Evolutionary conservation across 1,139 yeast species (phyloP).

Genomic region (Taphrina pruni): DNA sequence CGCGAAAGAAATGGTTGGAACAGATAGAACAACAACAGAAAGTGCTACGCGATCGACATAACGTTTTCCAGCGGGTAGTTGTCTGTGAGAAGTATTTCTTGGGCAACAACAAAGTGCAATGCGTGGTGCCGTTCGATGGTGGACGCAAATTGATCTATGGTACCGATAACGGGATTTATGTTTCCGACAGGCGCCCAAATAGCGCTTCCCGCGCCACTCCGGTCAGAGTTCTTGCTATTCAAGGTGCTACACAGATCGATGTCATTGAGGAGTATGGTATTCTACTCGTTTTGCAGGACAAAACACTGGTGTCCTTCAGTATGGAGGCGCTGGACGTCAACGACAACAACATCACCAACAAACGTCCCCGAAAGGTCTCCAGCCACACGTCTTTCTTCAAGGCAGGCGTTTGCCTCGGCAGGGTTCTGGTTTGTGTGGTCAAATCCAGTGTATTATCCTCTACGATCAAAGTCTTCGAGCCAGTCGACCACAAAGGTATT

Average conservation of each 20-base stretch:
- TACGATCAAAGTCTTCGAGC: conserved; percentile 84
- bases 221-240: conserved; percentile 77
- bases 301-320: conserved; percentile 81
- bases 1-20: conserved; percentile 80
- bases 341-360: conserved; percentile 60
- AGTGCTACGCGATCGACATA: conserved; percentile 71
- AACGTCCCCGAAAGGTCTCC: conserved; percentile 77
- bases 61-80: conserved; percentile 78
- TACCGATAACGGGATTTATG: conserved; percentile 88
- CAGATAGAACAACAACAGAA: conserved; percentile 80
- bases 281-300: conserved; percentile 79
- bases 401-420: conserved; percentile 90
- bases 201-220: conserved; percentile 65
- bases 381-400: conserved; percentile 87
- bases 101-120: conserved; percentile 76
- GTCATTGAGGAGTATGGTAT: conserved; percentile 91
- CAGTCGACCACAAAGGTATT: conserved; percentile 62
- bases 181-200: conserved; percentile 62
- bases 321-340: conserved; percentile 65
- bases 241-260: conserved; percentile 85
- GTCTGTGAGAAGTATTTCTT: conserved; percentile 76
- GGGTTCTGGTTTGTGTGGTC: conserved; percentile 87
- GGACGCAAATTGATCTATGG: conserved; percentile 90
- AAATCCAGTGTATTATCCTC: conserved; percentile 74
- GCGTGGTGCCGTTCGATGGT: conserved; percentile 89